Conservation (phyloP, 1,284 basidiomycete genomes). For the Violaceomyces palustris region DNA sequence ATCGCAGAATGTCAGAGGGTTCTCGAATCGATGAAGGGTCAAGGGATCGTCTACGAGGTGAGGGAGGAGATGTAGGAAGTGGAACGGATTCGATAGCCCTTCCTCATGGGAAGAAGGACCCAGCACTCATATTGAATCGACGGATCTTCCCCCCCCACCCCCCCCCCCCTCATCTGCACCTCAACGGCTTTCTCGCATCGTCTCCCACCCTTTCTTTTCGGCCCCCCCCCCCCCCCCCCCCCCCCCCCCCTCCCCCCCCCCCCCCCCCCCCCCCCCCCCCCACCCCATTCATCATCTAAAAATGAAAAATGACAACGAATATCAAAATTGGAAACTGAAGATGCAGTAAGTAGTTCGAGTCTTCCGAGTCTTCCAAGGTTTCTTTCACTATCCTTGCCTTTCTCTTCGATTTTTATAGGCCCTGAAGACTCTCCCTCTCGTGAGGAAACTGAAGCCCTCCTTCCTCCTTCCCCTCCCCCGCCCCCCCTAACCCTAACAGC, state of each 20-base stretch:
- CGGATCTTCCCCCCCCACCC: no score
- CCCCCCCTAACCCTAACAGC: constrained; percentile 7
- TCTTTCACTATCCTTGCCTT: background rate
- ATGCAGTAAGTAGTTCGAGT: constrained; percentile 17
- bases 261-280: no score
- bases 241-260: no score
- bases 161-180: background rate
- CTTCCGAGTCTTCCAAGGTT: no score
- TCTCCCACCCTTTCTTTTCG: no score
- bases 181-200: background rate
- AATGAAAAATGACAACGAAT: no score
- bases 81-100: background rate
- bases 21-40: constrained; percentile 33
- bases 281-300: no score
- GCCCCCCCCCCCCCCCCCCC: no score
- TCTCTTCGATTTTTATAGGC: background rate
- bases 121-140: no score
- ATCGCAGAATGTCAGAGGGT: constrained; percentile 50
- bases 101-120: no score
- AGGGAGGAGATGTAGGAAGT: no score
- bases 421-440: background rate
- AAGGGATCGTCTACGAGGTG: constrained; percentile 50
- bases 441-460: constrained; percentile 5
- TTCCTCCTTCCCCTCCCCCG: background rate
- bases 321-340: no score